These are phyloP conservation scores for Fusarium verticillioides DNA, from an alignment of 2,329 filamentous ascomycete species.

Conservation along the genomic window DNA sequence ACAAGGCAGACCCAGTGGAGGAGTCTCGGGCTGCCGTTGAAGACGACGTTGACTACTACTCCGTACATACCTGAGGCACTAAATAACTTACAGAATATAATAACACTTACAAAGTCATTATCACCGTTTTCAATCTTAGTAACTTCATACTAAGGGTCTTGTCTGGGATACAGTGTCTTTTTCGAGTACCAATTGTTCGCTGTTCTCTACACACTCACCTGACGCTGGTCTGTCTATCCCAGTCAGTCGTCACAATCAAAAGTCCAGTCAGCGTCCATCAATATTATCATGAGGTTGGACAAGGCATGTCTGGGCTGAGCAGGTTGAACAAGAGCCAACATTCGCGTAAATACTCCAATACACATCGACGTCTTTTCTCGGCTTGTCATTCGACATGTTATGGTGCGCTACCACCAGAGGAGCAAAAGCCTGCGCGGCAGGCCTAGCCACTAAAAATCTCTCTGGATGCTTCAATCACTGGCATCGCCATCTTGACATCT, in stretches of 20 bases:
- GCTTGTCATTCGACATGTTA: constrained; percentile 20
- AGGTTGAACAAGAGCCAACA: background rate
- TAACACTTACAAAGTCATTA: background rate
- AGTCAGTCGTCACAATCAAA: constrained; percentile 9
- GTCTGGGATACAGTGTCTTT: background rate
- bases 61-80: too few relatives aligned
- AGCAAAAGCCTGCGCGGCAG: constrained; percentile 20
- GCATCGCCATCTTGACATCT: constrained; percentile 27
- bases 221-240: background rate
- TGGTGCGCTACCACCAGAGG: constrained; percentile 7
- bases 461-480: constrained; percentile 2
- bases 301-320: background rate
- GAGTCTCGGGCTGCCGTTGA: background rate
- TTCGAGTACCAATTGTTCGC: background rate
- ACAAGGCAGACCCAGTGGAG: constrained; percentile 13
- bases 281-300: background rate
- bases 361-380: constrained; percentile 16
- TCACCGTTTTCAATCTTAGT: constrained; percentile 4
- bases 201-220: background rate
- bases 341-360: constrained; percentile 7
- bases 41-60: background rate
- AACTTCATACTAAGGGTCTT: background rate
- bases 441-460: constrained; percentile 27
- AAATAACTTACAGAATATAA: background rate
- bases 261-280: background rate